phyloP scores from a whole-genome alignment of 148 eudicot species.

The Amaranthus palmeri region DNA sequence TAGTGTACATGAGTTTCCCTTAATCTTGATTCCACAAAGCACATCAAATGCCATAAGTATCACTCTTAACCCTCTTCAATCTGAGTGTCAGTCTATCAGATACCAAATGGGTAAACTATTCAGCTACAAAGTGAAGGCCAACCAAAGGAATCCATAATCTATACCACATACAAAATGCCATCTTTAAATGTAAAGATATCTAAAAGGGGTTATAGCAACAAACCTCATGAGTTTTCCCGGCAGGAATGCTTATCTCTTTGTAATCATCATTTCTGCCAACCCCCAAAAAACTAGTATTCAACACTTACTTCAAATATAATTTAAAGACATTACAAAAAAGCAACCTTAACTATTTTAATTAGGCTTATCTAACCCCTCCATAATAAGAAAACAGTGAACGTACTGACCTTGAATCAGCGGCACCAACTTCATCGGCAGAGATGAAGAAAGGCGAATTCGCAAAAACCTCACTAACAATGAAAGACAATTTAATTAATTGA shows the following conservation, averaged over 20 bases:
- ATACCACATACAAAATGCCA: neutral
- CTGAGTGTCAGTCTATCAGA: no score
- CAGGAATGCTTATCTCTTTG: conserved; percentile 72
- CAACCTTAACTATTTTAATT: neutral
- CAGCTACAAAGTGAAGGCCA: neutral
- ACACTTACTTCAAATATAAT: conserved; percentile 6
- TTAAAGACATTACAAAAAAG: neutral
- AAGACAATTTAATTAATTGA: conserved; percentile 16
- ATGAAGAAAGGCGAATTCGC: conserved; percentile 95
- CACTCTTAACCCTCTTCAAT: no score
- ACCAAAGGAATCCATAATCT: neutral
- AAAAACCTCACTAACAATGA: conserved; percentile 72
- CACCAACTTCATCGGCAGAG: conserved; percentile 79
- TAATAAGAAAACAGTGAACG: neutral
- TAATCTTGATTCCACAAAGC: no score
- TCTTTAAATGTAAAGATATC: neutral
- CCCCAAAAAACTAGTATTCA: conserved; percentile 15
- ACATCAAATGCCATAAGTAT: no score
- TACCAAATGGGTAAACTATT: no score
- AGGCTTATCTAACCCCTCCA: neutral
- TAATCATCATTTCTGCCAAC: conserved; percentile 58
- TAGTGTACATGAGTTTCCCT: no score
- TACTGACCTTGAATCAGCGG: conserved; percentile 59
- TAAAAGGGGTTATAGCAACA: conserved; percentile 18
- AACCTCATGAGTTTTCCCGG: conserved; percentile 86